Conservation (phyloP, 148 eudicot genomes). For the Rhododendron williamsianum region DNA sequence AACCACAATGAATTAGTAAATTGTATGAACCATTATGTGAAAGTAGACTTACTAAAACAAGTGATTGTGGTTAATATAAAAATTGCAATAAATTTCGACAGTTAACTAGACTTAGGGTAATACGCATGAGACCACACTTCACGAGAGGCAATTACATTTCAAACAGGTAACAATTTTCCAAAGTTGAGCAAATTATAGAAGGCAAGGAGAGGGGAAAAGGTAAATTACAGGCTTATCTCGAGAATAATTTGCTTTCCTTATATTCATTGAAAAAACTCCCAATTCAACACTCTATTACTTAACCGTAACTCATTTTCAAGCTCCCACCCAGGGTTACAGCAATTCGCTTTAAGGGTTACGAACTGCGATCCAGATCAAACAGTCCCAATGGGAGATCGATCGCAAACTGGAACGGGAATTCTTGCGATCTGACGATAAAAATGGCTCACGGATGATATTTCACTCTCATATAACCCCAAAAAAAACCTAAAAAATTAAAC, state of each 20-base stretch:
- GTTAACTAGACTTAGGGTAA: neutral
- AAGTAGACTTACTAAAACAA: neutral
- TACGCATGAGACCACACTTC: neutral
- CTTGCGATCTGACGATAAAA: neutral
- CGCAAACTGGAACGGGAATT: neutral
- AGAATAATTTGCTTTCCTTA: neutral
- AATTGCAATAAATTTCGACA: neutral
- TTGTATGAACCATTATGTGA: neutral
- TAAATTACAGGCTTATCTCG: neutral
- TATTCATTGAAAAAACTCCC: neutral
- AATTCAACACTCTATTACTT: neutral
- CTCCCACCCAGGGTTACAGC: neutral
- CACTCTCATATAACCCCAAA: neutral
- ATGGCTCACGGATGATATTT: neutral
- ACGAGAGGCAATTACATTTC: neutral
- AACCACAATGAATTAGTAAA: neutral
- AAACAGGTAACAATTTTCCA: neutral
- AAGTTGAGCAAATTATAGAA: neutral
- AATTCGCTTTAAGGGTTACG: neutral
- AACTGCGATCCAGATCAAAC: too few relatives aligned
- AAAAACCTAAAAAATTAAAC: neutral
- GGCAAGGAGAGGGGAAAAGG: neutral
- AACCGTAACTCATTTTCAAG: neutral
- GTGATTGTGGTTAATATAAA: neutral
- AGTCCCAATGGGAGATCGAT: neutral